Evolutionary conservation across 108 stramenopile species (phyloP).

Genomic region (Thalassiosira profunda): DNA sequence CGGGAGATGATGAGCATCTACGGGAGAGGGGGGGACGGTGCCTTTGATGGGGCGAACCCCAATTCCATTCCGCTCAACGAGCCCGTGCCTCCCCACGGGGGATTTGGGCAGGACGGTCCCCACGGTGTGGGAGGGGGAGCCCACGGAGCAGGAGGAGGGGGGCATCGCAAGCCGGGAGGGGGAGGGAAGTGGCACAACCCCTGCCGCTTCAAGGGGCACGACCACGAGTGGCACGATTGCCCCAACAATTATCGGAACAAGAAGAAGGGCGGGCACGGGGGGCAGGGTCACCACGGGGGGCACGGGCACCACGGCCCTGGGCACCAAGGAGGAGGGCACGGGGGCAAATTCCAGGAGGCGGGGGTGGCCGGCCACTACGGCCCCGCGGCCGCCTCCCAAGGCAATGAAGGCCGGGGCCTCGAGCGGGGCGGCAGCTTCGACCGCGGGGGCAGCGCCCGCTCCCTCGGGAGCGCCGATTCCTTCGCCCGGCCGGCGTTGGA

Average conservation of each 20-base stretch:
- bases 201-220: constrained; percentile 38
- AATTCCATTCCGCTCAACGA: neutral
- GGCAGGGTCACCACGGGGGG: neutral
- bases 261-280: neutral
- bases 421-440: neutral
- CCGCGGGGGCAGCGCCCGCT: neutral
- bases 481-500: neutral
- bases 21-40: constrained; percentile 24
- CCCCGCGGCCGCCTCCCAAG: neutral
- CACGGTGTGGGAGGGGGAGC: neutral
- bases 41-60: neutral
- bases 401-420: neutral
- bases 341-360: too few relatives aligned
- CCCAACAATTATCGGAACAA: constrained; percentile 49
- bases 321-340: too few relatives aligned
- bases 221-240: constrained; percentile 49
- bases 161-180: neutral
- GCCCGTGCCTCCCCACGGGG: neutral
- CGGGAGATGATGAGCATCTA: constrained; percentile 42
- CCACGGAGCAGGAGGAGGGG: too few relatives aligned
- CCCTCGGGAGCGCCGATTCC: neutral
- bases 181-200: constrained; percentile 37
- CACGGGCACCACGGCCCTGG: too few relatives aligned
- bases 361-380: constrained; percentile 12
- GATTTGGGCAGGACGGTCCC: neutral